Evolutionary conservation across 1,284 basidiomycete genomes (phyloP), one percentile per base, ranked within the genome.

Genomic region (Hypsizygus ulmarius): DNA sequence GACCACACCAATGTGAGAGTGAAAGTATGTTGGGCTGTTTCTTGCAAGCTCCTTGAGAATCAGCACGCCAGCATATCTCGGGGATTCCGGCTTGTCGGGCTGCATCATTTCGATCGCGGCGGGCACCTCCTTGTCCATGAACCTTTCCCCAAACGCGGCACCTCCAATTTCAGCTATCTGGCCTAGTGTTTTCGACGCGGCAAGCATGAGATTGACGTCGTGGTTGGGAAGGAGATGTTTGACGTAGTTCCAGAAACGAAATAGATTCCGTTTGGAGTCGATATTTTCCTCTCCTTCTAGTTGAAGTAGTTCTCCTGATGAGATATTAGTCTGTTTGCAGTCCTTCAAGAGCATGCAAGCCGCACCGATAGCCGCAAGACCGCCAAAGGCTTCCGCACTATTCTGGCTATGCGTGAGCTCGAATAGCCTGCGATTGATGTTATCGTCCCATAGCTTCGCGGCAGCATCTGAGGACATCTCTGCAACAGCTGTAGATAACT

Each of bases 191-290:
- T 90, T 91, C 16, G 91, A 91, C 1, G 90, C 91, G 1, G 88
- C 84, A 39, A 93, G 76, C 91, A 93, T 94, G 59, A 94, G 86
- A 63, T 85, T 87, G 58, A 89, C 79, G 64, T 94, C 92, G 53
- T 81, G 78, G 62, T 89, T 88, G 5, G 90, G 91, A 14, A 93
- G 77, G 18, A 93, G 79, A 39, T 86, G 81, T 63, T 92, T 92
- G 68, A 93, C 87, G 70, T 93, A 94, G 71, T 93, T 93, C 75
- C 90, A 94, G 68, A 93, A 89, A 32, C 91, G 82, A 66, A 88
- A 93, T 32, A 92, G 79, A 52, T 87, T 87, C 32, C 81, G 74
- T 57, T 83, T 85, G 32, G 83, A 82, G 62, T 89, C 88, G 25
- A 89, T 81, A 6, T 79, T 81, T 63, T 89, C 86, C 62, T 88